phyloP scores from a whole-genome alignment of 2,329 filamentous ascomycete genomes.

The Rhexocercosporidium sp. region DNA sequence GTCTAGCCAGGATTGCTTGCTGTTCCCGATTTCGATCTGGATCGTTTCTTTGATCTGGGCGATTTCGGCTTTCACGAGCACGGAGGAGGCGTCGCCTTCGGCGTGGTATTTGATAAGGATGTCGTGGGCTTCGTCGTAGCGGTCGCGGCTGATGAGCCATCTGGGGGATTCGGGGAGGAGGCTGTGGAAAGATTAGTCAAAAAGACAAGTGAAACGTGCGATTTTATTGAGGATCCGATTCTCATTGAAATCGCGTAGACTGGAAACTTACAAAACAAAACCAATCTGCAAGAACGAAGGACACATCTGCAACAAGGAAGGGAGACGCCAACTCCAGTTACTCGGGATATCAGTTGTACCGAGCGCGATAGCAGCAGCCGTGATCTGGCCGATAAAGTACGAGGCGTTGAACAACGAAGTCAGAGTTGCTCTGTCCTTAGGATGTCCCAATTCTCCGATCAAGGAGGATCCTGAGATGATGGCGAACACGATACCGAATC shows the following conservation, averaged over 20 bases:
- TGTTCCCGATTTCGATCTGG: conserved; percentile 57
- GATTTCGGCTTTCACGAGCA: conserved; percentile 63
- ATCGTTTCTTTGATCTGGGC: conserved; percentile 63
- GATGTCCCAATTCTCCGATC: conserved; percentile 59
- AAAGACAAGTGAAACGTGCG: too few relatives aligned
- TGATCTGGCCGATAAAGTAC: conserved; percentile 54
- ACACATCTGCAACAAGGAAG: conserved; percentile 47
- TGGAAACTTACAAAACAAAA: conserved; percentile 32
- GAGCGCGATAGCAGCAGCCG: conserved; percentile 50
- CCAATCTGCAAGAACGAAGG: conserved; percentile 34
- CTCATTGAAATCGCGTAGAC: not conserved
- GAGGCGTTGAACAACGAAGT: conserved; percentile 60
- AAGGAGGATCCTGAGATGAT: conserved; percentile 57
- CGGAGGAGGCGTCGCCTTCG: conserved; percentile 55
- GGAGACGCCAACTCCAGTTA: conserved; percentile 49
- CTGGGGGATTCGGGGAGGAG: conserved; percentile 61
- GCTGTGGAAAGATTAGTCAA: conserved; percentile 11
- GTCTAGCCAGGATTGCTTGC: conserved; percentile 57
- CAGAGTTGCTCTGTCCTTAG: conserved; percentile 57
- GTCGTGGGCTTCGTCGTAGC: conserved; percentile 59
- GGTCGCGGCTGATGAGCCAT: conserved; percentile 60
- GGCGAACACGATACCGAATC: conserved; percentile 56
- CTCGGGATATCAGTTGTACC: conserved; percentile 49
- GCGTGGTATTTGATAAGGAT: conserved; percentile 58
- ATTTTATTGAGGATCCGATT: not conserved